A percentile compares a stretch with the other conserved stretches of the same genome.
Evolutionary conservation across 139 green algal species (phyloP).

Genomic region (Picochlorum sp.): DNA sequence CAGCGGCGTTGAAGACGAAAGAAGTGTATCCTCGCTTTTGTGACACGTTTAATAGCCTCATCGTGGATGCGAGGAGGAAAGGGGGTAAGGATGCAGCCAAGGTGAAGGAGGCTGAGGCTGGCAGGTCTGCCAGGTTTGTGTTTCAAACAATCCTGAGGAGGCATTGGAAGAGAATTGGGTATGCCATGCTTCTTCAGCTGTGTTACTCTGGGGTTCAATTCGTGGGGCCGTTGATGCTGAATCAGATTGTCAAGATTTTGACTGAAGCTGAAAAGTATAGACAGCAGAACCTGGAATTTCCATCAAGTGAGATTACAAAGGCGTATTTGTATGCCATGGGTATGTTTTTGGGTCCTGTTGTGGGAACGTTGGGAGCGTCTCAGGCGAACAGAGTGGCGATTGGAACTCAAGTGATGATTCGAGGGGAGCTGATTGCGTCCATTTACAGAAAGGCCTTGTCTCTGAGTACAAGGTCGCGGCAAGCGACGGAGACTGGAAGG

Average conservation of each 20-base stretch:
- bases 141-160: conserved; percentile 13
- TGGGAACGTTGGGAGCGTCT: conserved; percentile 26
- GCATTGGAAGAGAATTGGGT: conserved; percentile 16
- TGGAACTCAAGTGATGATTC: conserved; percentile 36
- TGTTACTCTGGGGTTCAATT: conserved; percentile 32
- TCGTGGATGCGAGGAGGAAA: neutral
- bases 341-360: conserved; percentile 40
- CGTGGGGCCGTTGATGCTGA: conserved; percentile 35
- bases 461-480: conserved; percentile 37
- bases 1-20: conserved; percentile 14
- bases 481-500: conserved; percentile 36
- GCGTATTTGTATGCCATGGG: conserved; percentile 31
- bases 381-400: conserved; percentile 32
- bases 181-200: conserved; percentile 26
- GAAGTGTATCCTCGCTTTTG: conserved; percentile 12
- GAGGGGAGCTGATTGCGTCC: conserved; percentile 61
- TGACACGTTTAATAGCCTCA: neutral
- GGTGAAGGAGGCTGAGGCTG: conserved; percentile 13
- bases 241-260: conserved; percentile 34
- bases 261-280: neutral
- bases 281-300: neutral
- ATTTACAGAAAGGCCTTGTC: conserved; percentile 82
- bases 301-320: conserved; percentile 10
- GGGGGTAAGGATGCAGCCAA: neutral
- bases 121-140: conserved; percentile 9